These are phyloP conservation scores for Oryza punctata DNA, from an alignment of 176 grass and related monocot genomes.

Conservation along the genomic window DNA sequence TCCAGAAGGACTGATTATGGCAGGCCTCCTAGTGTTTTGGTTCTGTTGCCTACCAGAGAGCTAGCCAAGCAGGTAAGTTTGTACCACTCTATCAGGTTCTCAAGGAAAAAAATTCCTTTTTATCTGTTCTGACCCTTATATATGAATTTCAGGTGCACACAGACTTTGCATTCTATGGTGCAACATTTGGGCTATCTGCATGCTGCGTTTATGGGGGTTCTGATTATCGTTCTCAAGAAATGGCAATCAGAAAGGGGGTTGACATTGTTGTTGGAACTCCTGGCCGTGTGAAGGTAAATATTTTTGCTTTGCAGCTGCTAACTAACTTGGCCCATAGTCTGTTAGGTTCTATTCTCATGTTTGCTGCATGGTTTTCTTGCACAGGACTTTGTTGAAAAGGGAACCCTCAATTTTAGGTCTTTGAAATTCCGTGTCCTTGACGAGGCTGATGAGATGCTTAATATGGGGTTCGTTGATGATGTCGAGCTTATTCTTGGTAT, in stretches of 20 bases:
- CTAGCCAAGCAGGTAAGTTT: slow-evolving; percentile 84
- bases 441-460: slow-evolving; percentile 99
- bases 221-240: slow-evolving; percentile 73
- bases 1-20: slow-evolving; percentile 60
- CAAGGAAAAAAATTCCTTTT: not conserved
- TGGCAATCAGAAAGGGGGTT: slow-evolving; percentile 63
- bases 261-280: slow-evolving; percentile 97
- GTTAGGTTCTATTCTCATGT: not conserved
- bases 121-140: not conserved
- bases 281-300: slow-evolving; percentile 79
- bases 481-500: slow-evolving; percentile 98
- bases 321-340: not conserved
- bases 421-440: slow-evolving; percentile 97
- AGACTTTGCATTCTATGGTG: slow-evolving; percentile 85
- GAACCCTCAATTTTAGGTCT: slow-evolving; percentile 64
- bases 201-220: slow-evolving; percentile 92
- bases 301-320: not conserved
- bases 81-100: not conserved
- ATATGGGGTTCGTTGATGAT: slow-evolving; percentile 97
- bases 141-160: slow-evolving; percentile 63
- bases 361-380: not conserved
- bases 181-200: slow-evolving; percentile 61
- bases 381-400: slow-evolving; percentile 81
- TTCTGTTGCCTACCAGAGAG: slow-evolving; percentile 91
- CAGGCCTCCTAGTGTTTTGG: slow-evolving; percentile 73